Evolutionary conservation across 257 asterid species (phyloP).

Genomic region (Scutellaria minor): DNA sequence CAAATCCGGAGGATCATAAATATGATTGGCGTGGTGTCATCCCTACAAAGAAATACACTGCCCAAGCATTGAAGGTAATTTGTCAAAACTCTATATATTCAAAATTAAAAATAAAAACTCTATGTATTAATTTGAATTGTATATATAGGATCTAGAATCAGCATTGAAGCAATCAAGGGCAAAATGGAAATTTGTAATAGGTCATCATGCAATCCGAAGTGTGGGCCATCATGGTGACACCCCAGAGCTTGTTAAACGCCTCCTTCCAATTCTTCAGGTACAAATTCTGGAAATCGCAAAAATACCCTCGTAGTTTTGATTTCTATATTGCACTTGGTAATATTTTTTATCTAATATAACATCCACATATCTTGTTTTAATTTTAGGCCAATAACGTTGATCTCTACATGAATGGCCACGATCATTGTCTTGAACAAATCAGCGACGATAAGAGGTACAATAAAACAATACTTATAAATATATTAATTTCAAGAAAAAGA

Average conservation of each 20-base stretch:
- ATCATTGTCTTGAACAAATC: constrained; percentile 80
- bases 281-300: not conserved
- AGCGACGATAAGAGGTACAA: constrained; percentile 58
- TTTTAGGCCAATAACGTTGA: constrained; percentile 68
- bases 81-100: constrained; percentile 4
- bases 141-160: constrained; percentile 59
- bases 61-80: constrained; percentile 46
- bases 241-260: constrained; percentile 59
- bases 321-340: not conserved
- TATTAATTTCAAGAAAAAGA: not conserved
- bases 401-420: constrained; percentile 82
- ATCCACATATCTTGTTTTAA: not conserved
- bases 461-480: not conserved
- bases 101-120: no score
- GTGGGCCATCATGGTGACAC: constrained; percentile 94
- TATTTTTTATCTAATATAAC: no score
- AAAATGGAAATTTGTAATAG: constrained; percentile 87
- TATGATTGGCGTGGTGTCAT: constrained; percentile 81
- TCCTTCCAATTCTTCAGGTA: constrained; percentile 92
- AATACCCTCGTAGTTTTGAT: not conserved
- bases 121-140: no score
- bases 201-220: constrained; percentile 88
- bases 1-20: constrained; percentile 51
- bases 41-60: constrained; percentile 49
- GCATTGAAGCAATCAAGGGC: constrained; percentile 73